Evolutionary conservation across 208 protist genomes (phyloP).

Genomic region (Herpetomonas samuelpessoai): DNA sequence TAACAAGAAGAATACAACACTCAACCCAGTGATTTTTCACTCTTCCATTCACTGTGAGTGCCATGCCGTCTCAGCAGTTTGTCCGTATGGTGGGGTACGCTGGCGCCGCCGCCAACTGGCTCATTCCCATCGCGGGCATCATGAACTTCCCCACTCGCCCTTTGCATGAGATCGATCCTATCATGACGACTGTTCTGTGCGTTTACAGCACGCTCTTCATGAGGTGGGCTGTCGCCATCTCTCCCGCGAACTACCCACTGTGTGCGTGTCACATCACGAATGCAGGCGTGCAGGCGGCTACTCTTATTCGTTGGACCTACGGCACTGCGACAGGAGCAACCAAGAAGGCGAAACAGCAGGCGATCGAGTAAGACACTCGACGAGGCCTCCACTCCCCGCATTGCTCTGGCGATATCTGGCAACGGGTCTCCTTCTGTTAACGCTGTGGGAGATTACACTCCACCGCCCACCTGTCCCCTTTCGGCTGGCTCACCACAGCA

Average conservation of each 20-base stretch:
- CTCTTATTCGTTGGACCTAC: slow-evolving; percentile 40
- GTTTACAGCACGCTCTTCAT: slow-evolving; percentile 83
- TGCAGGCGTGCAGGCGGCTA: slow-evolving; percentile 63
- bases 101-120: slow-evolving; percentile 86
- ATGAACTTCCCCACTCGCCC: slow-evolving; percentile 79
- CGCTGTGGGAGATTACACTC: no score
- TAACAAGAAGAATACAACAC: slow-evolving; percentile 3
- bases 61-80: slow-evolving; percentile 67
- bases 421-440: no score
- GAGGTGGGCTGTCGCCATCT: slow-evolving; percentile 82
- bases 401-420: no score
- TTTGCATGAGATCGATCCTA: slow-evolving; percentile 74
- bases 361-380: no score
- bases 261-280: slow-evolving; percentile 86
- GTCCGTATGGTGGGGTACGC: slow-evolving; percentile 79
- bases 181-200: slow-evolving; percentile 76
- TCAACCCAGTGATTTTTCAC: slow-evolving; percentile 1
- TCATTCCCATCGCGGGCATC: slow-evolving; percentile 87
- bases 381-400: no score
- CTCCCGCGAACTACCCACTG: slow-evolving; percentile 84
- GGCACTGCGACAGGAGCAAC: slow-evolving; percentile 15
- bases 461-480: no score
- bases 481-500: no score
- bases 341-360: no score
- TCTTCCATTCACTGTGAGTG: not conserved